These are phyloP conservation scores for Fonsecaea monophora DNA, from an alignment of 2,329 filamentous ascomycete genomes.

Conservation along the genomic window DNA sequence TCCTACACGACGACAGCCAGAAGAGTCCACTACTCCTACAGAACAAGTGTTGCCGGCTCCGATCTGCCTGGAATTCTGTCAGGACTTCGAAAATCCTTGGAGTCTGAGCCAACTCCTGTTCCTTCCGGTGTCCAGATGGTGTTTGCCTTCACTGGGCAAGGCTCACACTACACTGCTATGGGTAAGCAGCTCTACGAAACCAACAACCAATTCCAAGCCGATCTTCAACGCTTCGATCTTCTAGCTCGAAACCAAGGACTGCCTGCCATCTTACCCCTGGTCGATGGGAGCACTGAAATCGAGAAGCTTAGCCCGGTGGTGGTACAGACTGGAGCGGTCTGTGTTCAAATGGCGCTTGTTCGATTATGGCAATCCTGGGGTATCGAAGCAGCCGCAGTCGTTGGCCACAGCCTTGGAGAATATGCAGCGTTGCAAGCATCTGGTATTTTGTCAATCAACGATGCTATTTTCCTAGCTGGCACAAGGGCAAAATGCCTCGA, in stretches of 20 bases:
- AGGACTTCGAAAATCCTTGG: constrained; percentile 36
- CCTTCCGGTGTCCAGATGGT: not conserved
- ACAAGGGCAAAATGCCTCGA: constrained; percentile 69
- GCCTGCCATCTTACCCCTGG: constrained; percentile 41
- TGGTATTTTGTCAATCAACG: constrained; percentile 40
- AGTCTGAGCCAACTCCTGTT: constrained; percentile 19
- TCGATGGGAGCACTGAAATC: constrained; percentile 40
- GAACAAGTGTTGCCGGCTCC: constrained; percentile 41
- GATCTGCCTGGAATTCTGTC: constrained; percentile 37
- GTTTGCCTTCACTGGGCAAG: constrained; percentile 51
- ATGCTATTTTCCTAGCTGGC: constrained; percentile 43
- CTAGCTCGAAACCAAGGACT: constrained; percentile 44
- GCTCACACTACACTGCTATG: constrained; percentile 42
- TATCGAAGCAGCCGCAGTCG: constrained; percentile 37
- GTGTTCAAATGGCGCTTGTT: constrained; percentile 52
- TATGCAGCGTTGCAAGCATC: constrained; percentile 43
- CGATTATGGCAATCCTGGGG: constrained; percentile 44
- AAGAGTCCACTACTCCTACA: constrained; percentile 61
- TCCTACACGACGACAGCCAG: constrained; percentile 71
- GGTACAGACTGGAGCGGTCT: constrained; percentile 50
- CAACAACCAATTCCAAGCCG: constrained; percentile 42
- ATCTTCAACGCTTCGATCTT: constrained; percentile 44
- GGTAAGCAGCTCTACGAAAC: constrained; percentile 44
- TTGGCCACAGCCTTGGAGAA: constrained; percentile 46
- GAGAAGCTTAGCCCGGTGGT: constrained; percentile 40